Base-by-base conservation (phyloP, 352 stramenopile genomes). In the Peronospora farinosa region DNA sequence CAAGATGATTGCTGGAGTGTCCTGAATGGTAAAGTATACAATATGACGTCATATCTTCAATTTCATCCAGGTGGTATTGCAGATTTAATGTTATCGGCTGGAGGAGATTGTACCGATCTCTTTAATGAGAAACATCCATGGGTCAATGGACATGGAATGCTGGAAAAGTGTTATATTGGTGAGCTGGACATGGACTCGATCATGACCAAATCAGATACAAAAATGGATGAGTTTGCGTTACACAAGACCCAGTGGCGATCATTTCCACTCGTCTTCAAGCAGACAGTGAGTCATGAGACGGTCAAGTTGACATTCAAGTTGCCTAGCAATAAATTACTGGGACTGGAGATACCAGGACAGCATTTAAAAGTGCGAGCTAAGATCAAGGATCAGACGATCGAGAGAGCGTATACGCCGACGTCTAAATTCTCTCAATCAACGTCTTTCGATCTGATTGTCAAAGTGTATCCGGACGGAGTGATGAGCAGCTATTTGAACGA, bases 101-200 rank as follows among this genome's bases (percentile, higher is more conserved):
- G 96, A n/a, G 86, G 76, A 13, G 96, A 98, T 77, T 96, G 78
- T 49, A 98, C 95, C 2, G 75, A 74, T 23, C 65, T 98, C 6
- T 99, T 98, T 70, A 95, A 98, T 54, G 97, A 98, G 63, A 96
- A 97, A 63, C 95, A 98, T 66, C 62, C 71, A 16, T 98, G 95
- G 92, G 88, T 98, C 15, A 98, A 98, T 60, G 79, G 73, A 43
- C 81, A 94, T 60, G 66, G 69, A 44, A 95, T 96, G 83, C 61
- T 96, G n/a, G 76, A 92, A 51, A 91, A 91, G 69, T 93, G 83
- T 63, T 79, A 78, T 39, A 72, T 93, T 13, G 83, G 80, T 2
- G 60, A 72, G 12, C 40, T 93, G 31, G 78, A 88, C 32, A 66
- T 65, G 5, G 69, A 84, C 28, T 84, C 74, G 12, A 53, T 84